A percentile compares a stretch with the other conserved stretches of the same genome.
phyloP scores from a whole-genome alignment of 805 yeast genomes.

The Candida ortonii region DNA sequence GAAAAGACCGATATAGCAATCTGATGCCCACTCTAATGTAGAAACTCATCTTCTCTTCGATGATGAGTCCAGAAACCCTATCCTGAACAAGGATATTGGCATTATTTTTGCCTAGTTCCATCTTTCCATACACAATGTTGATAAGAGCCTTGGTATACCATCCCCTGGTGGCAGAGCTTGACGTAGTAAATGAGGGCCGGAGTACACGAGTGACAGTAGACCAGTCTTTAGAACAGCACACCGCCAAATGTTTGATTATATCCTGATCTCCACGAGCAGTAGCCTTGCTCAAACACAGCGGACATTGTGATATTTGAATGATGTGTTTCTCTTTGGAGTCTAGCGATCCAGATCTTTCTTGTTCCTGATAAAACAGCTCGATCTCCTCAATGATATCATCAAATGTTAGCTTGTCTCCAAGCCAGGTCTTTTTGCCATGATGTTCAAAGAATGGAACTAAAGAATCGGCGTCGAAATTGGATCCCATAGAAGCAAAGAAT shows the following conservation, averaged over 20 bases:
- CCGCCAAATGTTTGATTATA: slow-evolving; percentile 81
- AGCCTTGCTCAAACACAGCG: slow-evolving; percentile 66
- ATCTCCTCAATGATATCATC: slow-evolving; percentile 47
- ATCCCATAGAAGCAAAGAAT: slow-evolving; percentile 64
- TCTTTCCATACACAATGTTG: slow-evolving; percentile 84
- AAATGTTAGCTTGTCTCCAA: slow-evolving; percentile 47
- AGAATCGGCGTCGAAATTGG: slow-evolving; percentile 52
- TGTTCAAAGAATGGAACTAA: slow-evolving; percentile 51
- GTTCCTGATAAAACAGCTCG: slow-evolving; percentile 38
- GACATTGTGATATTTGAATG: slow-evolving; percentile 70
- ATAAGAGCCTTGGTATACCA: slow-evolving; percentile 86
- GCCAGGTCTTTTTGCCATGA: slow-evolving; percentile 47
- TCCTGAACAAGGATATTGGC: slow-evolving; percentile 96
- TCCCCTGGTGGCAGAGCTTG: slow-evolving; percentile 77
- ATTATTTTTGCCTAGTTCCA: slow-evolving; percentile 81
- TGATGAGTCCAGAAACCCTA: slow-evolving; percentile 79
- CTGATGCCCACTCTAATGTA: slow-evolving; percentile 87
- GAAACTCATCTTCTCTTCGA: slow-evolving; percentile 90
- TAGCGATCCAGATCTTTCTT: slow-evolving; percentile 4
- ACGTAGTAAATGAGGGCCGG: slow-evolving; percentile 69
- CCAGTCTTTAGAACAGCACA: slow-evolving; percentile 80
- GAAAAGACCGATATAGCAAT: slow-evolving; percentile 72
- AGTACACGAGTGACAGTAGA: slow-evolving; percentile 61
- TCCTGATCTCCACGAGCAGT: slow-evolving; percentile 59
- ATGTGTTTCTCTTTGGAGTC: slow-evolving; percentile 31